These are phyloP conservation scores for Pseudofabraea citricarpa DNA, from an alignment of 2,329 filamentous ascomycete genomes.

Conservation along the genomic window DNA sequence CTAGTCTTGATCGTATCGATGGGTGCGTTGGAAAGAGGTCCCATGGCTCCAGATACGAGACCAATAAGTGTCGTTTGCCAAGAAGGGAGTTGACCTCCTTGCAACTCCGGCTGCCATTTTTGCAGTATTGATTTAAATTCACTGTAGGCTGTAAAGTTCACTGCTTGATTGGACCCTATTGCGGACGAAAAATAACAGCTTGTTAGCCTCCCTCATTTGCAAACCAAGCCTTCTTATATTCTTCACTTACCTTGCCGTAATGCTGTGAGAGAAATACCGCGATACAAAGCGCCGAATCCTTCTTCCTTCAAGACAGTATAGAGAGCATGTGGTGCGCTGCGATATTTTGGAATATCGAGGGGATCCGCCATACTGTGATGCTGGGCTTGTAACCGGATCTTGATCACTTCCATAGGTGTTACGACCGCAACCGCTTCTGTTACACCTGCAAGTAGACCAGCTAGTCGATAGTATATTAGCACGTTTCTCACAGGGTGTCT, in stretches of 20 bases:
- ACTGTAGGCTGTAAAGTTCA: slow-evolving; percentile 97
- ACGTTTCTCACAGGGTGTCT: no score
- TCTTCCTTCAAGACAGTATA: slow-evolving; percentile 94
- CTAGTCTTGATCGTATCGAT: slow-evolving; percentile 99
- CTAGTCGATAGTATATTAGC: slow-evolving; percentile 33
- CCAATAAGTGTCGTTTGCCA: slow-evolving; percentile 89
- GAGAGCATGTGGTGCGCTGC: slow-evolving; percentile 76
- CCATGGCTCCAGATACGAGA: slow-evolving; percentile 88
- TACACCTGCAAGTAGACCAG: slow-evolving; percentile 86
- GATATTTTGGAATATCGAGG: slow-evolving; percentile 93
- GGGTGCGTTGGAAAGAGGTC: slow-evolving; percentile 90
- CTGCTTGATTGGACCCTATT: slow-evolving; percentile 73
- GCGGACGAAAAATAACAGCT: not conserved
- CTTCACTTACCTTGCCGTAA: slow-evolving; percentile 77
- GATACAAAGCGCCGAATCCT: slow-evolving; percentile 80
- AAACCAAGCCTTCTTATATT: no score
- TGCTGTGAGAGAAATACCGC: slow-evolving; percentile 89
- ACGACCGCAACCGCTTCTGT: slow-evolving; percentile 96
- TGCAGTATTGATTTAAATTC: slow-evolving; percentile 83
- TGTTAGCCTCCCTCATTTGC: not conserved
- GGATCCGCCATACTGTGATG: slow-evolving; percentile 98
- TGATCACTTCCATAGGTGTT: slow-evolving; percentile 98
- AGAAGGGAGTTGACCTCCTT: slow-evolving; percentile 62
- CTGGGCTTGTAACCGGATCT: slow-evolving; percentile 96
- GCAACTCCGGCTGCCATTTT: slow-evolving; percentile 65